phyloP scores from a whole-genome alignment of 78 protist species.

The Trichosphaerium sp. region DNA sequence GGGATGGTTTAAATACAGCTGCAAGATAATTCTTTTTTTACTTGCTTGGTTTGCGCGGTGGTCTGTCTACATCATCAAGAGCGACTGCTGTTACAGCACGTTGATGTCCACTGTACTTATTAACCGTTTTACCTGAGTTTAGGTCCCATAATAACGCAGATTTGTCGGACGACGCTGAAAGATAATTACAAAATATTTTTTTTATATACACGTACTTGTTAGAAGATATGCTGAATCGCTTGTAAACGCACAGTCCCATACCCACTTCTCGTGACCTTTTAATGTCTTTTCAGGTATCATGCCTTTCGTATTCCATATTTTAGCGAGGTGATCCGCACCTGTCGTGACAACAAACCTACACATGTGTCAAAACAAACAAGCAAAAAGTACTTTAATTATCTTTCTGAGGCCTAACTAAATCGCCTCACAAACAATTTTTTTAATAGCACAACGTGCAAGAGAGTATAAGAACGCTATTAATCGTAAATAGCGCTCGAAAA shows the following conservation, averaged over 20 bases:
- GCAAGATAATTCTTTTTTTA: too few relatives aligned
- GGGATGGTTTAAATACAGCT: too few relatives aligned
- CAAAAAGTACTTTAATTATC: not conserved
- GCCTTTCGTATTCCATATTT: conserved; percentile 54
- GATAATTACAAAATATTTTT: not conserved
- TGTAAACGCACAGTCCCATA: conserved; percentile 93
- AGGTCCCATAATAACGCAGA: conserved; percentile 86
- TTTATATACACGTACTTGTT: conserved; percentile 10
- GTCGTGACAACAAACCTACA: conserved; percentile 76
- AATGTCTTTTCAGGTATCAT: conserved; percentile 44
- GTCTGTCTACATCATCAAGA: conserved; percentile 68
- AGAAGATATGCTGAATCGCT: conserved; percentile 86
- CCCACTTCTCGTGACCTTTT: conserved; percentile 87
- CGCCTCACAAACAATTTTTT: not conserved
- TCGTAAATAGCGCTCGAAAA: too few relatives aligned
- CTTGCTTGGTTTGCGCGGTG: too few relatives aligned
- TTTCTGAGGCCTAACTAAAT: not conserved
- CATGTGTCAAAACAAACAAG: not conserved
- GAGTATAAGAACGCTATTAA: not conserved
- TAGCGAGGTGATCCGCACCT: conserved; percentile 81
- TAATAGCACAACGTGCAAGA: not conserved
- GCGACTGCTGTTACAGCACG: conserved; percentile 74
- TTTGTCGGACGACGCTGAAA: conserved; percentile 70
- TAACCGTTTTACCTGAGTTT: conserved; percentile 57
- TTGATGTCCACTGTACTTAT: conserved; percentile 73